Evolutionary conservation across 2,329 filamentous ascomycete genomes (phyloP), one percentile per base, ranked within the genome.

Genomic region (Ophiostoma sp.): DNA sequence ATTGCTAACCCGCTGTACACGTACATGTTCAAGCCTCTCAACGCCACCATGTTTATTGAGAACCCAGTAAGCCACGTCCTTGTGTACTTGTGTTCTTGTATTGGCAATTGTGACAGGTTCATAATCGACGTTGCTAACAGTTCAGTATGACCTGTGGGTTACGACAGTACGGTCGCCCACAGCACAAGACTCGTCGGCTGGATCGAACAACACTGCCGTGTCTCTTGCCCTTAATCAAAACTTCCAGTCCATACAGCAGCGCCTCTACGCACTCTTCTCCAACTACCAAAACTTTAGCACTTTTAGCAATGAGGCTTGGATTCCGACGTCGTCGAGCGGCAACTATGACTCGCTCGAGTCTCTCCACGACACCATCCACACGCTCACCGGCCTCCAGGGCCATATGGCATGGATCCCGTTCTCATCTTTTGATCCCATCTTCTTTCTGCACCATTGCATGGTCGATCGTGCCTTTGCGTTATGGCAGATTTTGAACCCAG

Each of bases 391-490:
- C 41, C 82, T 79, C 80, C 83, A 83, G 48, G 89, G 90, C 1
- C 90, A 92, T 75, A 90, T 91, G 86, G 86, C 85, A 60, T 90
- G 86, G 77, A 87, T 89, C 41, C 86, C 88, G 23, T 90, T 90
- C 74, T 90, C 91, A 1, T 86, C 90, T 0, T 96, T 92, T 76
- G 92, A 96, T 76, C 92, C 92, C 0, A 80, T 94, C 79, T 91
- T 90, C 79, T 91, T 89, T 79, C 79, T 94, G 10, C 91, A 94
- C 75, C 92, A 94, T 75, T 81, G 83, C 73, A 93, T 91, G 78
- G 85, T 93, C 8, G 92, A 96, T 76, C 86, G 92, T 2, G 79
- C 91, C 36, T 87, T 93, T 73, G 87, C 91, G 41, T 85, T 96
- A 72, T 95, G 91, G 91, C 91, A 95, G 79, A 82, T 84, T 0